phyloP scores from a whole-genome alignment of 768 basidiomycete genomes.

The Kwoniella europaea region DNA sequence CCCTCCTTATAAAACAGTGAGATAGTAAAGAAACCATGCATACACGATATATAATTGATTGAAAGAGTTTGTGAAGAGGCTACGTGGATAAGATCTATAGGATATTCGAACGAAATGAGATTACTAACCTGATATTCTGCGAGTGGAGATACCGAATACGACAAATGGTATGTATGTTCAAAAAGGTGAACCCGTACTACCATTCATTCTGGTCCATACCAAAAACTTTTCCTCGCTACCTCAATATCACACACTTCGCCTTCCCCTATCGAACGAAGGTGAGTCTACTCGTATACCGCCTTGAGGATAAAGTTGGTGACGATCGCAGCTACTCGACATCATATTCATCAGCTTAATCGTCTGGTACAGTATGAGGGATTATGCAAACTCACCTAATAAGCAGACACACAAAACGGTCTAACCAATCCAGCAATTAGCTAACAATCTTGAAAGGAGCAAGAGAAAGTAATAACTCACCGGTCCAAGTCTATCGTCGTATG shows the following conservation, averaged over 20 bases:
- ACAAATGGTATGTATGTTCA: too few relatives aligned
- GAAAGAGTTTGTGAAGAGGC: too few relatives aligned
- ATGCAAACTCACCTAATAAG: conserved; percentile 39
- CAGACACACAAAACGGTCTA: conserved; percentile 55
- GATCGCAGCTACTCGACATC: conserved; percentile 49
- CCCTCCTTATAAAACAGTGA: too few relatives aligned
- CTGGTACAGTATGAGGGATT: not conserved
- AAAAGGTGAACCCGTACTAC: not conserved
- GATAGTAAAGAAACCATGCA: too few relatives aligned
- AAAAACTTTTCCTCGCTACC: not conserved
- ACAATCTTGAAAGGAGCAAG: not conserved
- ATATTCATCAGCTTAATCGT: not conserved
- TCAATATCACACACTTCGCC: not conserved
- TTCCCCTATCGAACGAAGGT: not conserved
- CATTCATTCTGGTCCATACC: not conserved
- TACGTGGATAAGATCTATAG: too few relatives aligned
- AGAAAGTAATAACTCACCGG: conserved; percentile 69
- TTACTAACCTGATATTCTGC: not conserved
- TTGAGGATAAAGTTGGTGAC: conserved; percentile 57
- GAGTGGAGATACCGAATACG: not conserved
- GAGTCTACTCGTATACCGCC: conserved; percentile 51
- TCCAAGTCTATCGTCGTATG: conserved; percentile 94
- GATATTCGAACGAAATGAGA: too few relatives aligned
- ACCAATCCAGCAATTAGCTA: not conserved
- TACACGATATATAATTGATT: too few relatives aligned